A percentile compares a stretch with the other conserved stretches of the same genome.
Conservation (phyloP, 768 basidiomycete species). For the Amanita rubescens region DNA sequence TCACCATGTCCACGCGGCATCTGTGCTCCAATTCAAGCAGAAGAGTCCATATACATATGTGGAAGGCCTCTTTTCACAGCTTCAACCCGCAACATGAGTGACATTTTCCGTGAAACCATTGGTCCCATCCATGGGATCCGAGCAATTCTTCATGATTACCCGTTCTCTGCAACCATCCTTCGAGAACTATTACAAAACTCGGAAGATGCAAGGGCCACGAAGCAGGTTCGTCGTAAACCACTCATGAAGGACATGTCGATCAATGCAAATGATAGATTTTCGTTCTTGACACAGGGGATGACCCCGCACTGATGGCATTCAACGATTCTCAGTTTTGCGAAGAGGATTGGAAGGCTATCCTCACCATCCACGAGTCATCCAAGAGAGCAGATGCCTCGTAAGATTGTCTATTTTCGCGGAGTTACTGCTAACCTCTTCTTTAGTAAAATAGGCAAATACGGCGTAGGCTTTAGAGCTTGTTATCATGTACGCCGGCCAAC, state of each 20-base stretch:
- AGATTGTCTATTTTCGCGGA: background rate
- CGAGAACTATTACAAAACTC: slow-evolving; percentile 43
- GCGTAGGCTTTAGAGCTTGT: slow-evolving; percentile 44
- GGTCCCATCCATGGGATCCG: slow-evolving; percentile 17
- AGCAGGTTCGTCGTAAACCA: slow-evolving; percentile 24
- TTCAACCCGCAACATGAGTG: background rate
- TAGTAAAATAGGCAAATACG: slow-evolving; percentile 50
- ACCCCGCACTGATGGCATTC: slow-evolving; percentile 39
- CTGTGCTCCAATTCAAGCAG: too few relatives aligned
- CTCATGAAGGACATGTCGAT: background rate
- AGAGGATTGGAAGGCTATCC: slow-evolving; percentile 37
- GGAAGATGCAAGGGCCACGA: slow-evolving; percentile 39
- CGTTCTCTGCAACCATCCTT: slow-evolving; percentile 35
- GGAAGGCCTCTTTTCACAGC: too few relatives aligned
- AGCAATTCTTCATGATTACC: slow-evolving; percentile 35
- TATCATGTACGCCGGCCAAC: slow-evolving; percentile 33
- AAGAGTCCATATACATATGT: too few relatives aligned
- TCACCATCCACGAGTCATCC: slow-evolving; percentile 35
- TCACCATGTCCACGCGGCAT: too few relatives aligned
- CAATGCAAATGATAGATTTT: slow-evolving; percentile 29
- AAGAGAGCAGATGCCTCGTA: slow-evolving; percentile 39
- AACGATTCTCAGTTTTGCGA: slow-evolving; percentile 36
- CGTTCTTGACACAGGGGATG: slow-evolving; percentile 31
- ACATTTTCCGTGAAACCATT: slow-evolving; percentile 13
- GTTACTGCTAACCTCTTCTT: background rate